These are phyloP conservation scores for Dalechampia spathulata DNA, from an alignment of 441 rosid genomes.

Conservation along the genomic window DNA sequence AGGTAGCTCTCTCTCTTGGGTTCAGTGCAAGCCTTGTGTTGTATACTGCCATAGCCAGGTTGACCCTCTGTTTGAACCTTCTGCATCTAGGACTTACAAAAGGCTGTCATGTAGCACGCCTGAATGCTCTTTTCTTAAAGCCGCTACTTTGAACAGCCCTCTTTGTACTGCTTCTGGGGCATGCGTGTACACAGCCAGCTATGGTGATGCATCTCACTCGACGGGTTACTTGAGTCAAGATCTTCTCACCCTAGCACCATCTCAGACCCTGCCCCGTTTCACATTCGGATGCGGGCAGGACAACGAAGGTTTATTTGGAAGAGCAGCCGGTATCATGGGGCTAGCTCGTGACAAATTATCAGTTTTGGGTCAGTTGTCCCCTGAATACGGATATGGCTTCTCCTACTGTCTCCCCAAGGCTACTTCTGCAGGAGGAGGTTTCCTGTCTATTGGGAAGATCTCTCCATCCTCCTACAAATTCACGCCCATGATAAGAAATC, in stretches of 20 bases:
- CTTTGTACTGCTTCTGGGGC: neutral
- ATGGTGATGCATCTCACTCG: constrained; percentile 38
- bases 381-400: constrained; percentile 26
- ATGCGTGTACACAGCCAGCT: constrained; percentile 33
- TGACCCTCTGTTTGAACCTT: constrained; percentile 35
- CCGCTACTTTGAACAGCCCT: constrained; percentile 20
- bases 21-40: constrained; percentile 39
- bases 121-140: constrained; percentile 27
- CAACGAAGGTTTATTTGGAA: constrained; percentile 31
- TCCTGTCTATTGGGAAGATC: constrained; percentile 21
- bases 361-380: constrained; percentile 25
- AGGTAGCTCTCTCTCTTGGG: constrained; percentile 43
- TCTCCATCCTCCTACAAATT: constrained; percentile 20
- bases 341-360: constrained; percentile 38
- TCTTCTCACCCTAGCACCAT: constrained; percentile 22
- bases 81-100: constrained; percentile 29
- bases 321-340: constrained; percentile 39
- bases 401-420: constrained; percentile 44
- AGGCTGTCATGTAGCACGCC: constrained; percentile 17
- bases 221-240: constrained; percentile 38
- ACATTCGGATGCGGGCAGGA: constrained; percentile 42
- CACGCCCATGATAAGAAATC: constrained; percentile 22
- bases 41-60: constrained; percentile 30
- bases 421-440: constrained; percentile 19
- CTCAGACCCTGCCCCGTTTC: constrained; percentile 23